Base-by-base conservation (phyloP, 352 stramenopile species). In the Aphanomyces stellatus region DNA sequence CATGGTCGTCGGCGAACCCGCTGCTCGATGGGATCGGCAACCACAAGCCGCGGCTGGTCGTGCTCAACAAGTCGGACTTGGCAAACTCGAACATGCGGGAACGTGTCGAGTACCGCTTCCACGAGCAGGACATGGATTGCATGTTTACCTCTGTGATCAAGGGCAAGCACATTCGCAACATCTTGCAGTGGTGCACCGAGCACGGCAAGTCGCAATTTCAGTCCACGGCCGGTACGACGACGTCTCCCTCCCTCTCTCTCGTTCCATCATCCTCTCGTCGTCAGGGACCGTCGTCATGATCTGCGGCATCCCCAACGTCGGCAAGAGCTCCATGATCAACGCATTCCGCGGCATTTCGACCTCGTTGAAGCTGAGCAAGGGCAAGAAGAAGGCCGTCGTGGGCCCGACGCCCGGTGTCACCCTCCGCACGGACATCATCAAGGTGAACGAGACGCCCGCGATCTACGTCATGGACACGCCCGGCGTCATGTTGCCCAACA, bases 261-360 rank as follows among this genome's bases (percentile, higher is more conserved):
- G 28, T 17, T 17, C 17, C 17, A 8, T 56, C 25, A 56, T 56
- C 8, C 49, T 17, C 15, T n/a, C 13, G 19, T 28, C 11, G 19
- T 19, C 31, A 63, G 61, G 61, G 11, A 88, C 86, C 15, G 90
- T 95, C 76, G 82, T 91, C 67, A 95, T 95, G 82, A 85, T 96
- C 27, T 78, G 91, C 4, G 88, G 88, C 10, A 91, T 96, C 60
- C 88, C 88, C 15, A 96, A 96, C 69, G 88, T 96, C n/a, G 88
- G 88, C 59, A 96, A 96, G 66, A 91, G 80, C 25, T 95, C 86
- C 4, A 84, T 96, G 28, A 96, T 96, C 66, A 95, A 95, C 56
- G 82, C 90, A 65, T 93, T 95, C 41, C 78, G 85, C 11, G 75
- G 82, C 0, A 67, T 92, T 5, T 91, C 83, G 37, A 81, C 79